A percentile compares a stretch with the other conserved stretches of the same genome.
These are phyloP conservation scores for Panellus pusillus DNA, from an alignment of 768 basidiomycete genomes.

Conservation along the genomic window DNA sequence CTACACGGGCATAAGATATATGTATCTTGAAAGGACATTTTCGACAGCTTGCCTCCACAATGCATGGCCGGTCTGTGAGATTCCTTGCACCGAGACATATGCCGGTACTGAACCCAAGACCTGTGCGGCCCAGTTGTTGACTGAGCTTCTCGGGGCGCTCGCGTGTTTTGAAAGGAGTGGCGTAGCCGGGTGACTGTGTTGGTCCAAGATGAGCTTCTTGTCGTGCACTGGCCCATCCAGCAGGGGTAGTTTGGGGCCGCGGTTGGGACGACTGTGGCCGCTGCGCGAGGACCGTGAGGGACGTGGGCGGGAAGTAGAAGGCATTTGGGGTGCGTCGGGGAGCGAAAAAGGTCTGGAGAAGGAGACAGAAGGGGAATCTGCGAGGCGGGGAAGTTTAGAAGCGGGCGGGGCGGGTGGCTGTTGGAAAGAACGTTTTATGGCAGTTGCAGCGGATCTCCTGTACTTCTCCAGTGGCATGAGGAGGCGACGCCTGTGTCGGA, in stretches of 20 bases:
- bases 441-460: constrained; percentile 27
- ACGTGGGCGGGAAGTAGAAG: constrained; percentile 19
- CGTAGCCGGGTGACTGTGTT: background rate
- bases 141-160: constrained; percentile 13
- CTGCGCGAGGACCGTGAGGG: background rate
- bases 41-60: constrained; percentile 14
- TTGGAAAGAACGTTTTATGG: constrained; percentile 49
- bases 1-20: constrained; percentile 25
- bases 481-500: constrained; percentile 52
- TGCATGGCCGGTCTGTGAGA: constrained; percentile 1
- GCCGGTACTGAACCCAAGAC: constrained; percentile 9
- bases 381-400: constrained; percentile 31
- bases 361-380: constrained; percentile 25
- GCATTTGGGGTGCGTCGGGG: constrained; percentile 26
- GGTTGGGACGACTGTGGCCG: background rate
- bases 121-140: constrained; percentile 3
- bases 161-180: constrained; percentile 15
- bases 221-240: constrained; percentile 6
- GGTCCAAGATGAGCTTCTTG: background rate
- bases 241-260: background rate
- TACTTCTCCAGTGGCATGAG: constrained; percentile 58
- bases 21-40: background rate
- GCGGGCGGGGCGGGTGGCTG: constrained; percentile 35
- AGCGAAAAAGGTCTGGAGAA: constrained; percentile 23
- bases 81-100: constrained; percentile 10